Evolutionary conservation across 2,329 filamentous ascomycete genomes (phyloP), one percentile per base, ranked within the genome.

Genomic region (Penicillium hordei): DNA sequence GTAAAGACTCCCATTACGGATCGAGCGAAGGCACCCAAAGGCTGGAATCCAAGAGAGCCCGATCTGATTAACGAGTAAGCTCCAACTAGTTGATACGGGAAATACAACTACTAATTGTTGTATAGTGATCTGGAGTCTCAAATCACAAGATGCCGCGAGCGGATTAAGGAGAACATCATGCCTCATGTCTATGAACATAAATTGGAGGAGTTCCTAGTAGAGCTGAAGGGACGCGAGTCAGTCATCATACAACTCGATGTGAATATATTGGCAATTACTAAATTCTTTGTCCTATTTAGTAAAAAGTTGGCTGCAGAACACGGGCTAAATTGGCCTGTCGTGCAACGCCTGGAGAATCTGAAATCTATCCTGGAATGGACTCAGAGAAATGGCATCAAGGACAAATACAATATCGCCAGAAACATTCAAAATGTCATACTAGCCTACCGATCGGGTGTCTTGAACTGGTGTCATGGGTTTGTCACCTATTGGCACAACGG

Each of bases 401-500:
- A 40, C 9, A 25, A 48, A 9, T 34, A 43, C 29, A 25, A 52
- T 5, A 21, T 43, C 10, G 17, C 21, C 4, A 25, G 9, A 2
- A 52, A n/a, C 7, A 3, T 44, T 15, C 15, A 36, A 15, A 33
- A 31, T 23, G 23, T 52, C 15, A 43, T 44, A 6, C 9, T 17
- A 4, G 49, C 49, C 3, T 52, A 52, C 29, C 31, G 29, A 34
- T 44, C 49, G 9, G 38, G 49, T 21, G 17, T 4, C 1, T 33
- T 52, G 29, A 31, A 44, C 7, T 52, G 49, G 39, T 34, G 8
- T 15, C 19, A 27, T n/a, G 49, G 49, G 1, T 33, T 52, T 12
- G 39, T 52, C 39, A 52, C 49, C 1, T 52, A 52, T 8, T 52
- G 49, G 49, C 19, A 43, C 15, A 21, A 44, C 5, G 49, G 49